phyloP scores from a whole-genome alignment of 352 stramenopile genomes.

The Globisporangium lucens region DNA sequence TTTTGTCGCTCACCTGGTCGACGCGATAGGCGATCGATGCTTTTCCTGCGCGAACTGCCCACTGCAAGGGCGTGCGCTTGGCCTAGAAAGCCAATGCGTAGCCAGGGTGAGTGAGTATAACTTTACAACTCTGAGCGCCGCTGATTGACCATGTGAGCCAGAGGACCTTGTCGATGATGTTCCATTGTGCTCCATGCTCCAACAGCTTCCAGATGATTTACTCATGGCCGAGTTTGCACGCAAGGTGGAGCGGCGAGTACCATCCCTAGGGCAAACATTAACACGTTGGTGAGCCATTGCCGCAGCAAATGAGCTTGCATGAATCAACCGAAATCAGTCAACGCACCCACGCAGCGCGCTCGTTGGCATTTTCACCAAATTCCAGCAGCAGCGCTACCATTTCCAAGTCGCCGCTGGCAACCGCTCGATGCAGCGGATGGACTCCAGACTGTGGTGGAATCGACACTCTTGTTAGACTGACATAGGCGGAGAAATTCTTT shows the following conservation, averaged over 20 bases:
- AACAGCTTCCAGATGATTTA: conserved; percentile 62
- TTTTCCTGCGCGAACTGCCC: conserved; percentile 62
- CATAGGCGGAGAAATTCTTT: background rate
- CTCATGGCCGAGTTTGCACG: conserved; percentile 64
- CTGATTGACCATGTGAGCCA: background rate
- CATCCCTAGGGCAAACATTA: conserved; percentile 27
- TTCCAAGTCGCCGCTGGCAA: conserved; percentile 34
- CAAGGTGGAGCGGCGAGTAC: conserved; percentile 77
- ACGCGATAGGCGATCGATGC: conserved; percentile 70
- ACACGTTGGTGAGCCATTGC: background rate
- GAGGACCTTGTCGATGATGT: conserved; percentile 47
- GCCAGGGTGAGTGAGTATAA: background rate
- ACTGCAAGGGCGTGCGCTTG: conserved; percentile 72
- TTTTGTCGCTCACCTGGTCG: conserved; percentile 40
- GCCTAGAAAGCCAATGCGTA: conserved; percentile 15
- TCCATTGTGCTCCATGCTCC: conserved; percentile 58
- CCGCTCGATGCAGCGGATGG: conserved; percentile 61
- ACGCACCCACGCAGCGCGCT: conserved; percentile 57
- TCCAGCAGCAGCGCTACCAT: conserved; percentile 49
- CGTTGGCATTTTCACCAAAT: conserved; percentile 47
- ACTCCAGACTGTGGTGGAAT: conserved; percentile 46
- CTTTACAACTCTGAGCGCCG: background rate
- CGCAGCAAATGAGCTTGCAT: background rate
- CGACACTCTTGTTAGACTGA: background rate
- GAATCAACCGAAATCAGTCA: background rate